These are phyloP conservation scores for Excoecaria cochinchinensis DNA, from an alignment of 345 rosid species.

Conservation along the genomic window DNA sequence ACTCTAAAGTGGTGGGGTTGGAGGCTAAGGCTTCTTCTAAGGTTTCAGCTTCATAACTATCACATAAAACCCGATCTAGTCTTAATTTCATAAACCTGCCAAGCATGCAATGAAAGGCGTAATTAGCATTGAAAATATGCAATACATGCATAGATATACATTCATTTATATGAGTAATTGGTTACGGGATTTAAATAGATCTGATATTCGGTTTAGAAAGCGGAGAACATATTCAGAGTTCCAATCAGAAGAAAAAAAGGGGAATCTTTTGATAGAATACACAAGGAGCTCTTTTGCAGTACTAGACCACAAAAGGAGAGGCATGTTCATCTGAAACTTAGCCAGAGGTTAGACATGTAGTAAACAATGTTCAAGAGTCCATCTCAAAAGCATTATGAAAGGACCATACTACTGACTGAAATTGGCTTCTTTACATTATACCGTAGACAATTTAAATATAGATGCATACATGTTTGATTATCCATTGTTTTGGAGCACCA, in stretches of 20 bases:
- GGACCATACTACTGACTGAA: not conserved
- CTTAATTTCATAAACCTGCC: constrained; percentile 95
- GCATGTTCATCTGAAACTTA: too few species aligned
- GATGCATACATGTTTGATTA: not conserved
- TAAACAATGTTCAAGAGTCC: not conserved
- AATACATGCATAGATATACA: not conserved
- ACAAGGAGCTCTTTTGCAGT: not conserved
- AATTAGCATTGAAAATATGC: not conserved
- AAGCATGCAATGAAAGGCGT: constrained; percentile 9
- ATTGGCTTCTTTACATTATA: not conserved
- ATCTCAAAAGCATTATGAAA: not conserved
- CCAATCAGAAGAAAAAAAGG: too few species aligned
- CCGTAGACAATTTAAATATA: not conserved
- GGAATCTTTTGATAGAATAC: not conserved
- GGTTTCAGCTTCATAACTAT: constrained; percentile 61
- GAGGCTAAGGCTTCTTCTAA: constrained; percentile 81
- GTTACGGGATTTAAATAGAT: not conserved
- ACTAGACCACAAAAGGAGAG: too few species aligned
- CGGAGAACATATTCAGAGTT: too few species aligned
- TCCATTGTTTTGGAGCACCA: not conserved
- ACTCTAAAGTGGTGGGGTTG: constrained; percentile 59
- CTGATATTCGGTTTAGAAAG: not conserved
- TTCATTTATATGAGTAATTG: not conserved
- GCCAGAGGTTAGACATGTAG: not conserved
- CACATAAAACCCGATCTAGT: constrained; percentile 86